phyloP scores from a whole-genome alignment of 768 basidiomycete species.

The Serendipita sp. region DNA sequence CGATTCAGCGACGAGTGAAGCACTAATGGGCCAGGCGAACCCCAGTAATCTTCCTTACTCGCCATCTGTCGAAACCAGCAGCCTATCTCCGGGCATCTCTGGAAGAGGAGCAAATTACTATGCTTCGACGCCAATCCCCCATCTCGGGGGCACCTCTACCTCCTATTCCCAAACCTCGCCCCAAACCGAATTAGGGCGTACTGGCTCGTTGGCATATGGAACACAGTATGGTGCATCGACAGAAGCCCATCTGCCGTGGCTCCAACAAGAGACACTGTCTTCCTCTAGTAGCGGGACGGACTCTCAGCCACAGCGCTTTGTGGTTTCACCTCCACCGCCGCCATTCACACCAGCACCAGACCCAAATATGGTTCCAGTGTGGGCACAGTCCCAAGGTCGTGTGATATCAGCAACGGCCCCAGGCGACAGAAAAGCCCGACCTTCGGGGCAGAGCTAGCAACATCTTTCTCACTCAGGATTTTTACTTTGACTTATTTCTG shows the following conservation, averaged over 20 bases:
- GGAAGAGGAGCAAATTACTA: not conserved
- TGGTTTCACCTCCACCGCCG: not conserved
- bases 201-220: not conserved
- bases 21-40: not conserved
- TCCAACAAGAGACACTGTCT: not conserved
- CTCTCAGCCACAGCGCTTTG: not conserved
- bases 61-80: not conserved
- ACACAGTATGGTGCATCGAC: not conserved
- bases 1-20: not conserved
- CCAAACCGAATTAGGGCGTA: not conserved
- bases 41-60: not conserved
- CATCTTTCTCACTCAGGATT: not conserved
- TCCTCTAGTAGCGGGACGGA: too few relatives aligned
- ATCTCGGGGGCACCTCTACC: not conserved
- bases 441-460: not conserved
- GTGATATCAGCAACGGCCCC: not conserved
- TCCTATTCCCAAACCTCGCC: not conserved
- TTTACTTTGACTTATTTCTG: not conserved
- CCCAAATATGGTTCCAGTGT: not conserved
- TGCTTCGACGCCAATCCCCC: not conserved
- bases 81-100: not conserved
- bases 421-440: slow-evolving; percentile 1
- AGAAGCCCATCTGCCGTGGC: not conserved
- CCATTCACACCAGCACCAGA: not conserved
- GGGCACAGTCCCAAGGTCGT: not conserved